These are phyloP conservation scores for Chlamydomonas reinhardtii DNA, from an alignment of 163 green algal genomes.

Conservation along the genomic window DNA sequence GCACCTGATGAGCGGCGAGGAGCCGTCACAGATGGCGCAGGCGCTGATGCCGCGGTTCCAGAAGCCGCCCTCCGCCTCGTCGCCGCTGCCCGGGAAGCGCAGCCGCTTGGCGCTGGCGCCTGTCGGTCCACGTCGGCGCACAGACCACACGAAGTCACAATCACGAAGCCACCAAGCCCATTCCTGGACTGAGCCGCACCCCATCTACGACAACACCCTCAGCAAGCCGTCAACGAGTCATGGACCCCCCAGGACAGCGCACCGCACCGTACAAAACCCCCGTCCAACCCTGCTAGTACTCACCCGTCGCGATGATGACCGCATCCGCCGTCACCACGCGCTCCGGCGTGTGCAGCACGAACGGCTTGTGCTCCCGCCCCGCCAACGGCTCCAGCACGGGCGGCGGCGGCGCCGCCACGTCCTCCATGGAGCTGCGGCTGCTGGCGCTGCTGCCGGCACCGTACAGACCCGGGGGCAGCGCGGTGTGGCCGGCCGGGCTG, in stretches of 20 bases:
- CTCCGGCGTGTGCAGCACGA: slow-evolving; percentile 64
- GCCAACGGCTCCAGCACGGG: no score
- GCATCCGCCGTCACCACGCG: slow-evolving; percentile 65
- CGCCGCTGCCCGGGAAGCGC: slow-evolving; percentile 72
- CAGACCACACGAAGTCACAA: neutral
- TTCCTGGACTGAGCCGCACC: no score
- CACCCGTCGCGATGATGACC: slow-evolving; percentile 78
- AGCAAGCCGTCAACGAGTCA: no score
- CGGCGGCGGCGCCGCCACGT: neutral
- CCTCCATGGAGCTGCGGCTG: neutral
- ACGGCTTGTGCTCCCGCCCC: slow-evolving; percentile 58
- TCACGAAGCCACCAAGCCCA: no score
- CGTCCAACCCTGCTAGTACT: no score
- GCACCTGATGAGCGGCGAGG: slow-evolving; percentile 36
- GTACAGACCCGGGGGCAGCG: neutral
- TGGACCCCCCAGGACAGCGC: no score
- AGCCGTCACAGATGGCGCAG: slow-evolving; percentile 88
- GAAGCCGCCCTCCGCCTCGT: slow-evolving; percentile 64
- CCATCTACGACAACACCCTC: no score
- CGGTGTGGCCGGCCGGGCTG: neutral
- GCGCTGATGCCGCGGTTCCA: slow-evolving; percentile 87
- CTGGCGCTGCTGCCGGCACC: neutral
- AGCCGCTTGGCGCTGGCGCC: slow-evolving; percentile 57
- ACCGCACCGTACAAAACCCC: no score
- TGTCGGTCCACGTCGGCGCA: neutral